Conservation (phyloP, 2,329 filamentous ascomycete genomes). For the Clonostachys byssicola region DNA sequence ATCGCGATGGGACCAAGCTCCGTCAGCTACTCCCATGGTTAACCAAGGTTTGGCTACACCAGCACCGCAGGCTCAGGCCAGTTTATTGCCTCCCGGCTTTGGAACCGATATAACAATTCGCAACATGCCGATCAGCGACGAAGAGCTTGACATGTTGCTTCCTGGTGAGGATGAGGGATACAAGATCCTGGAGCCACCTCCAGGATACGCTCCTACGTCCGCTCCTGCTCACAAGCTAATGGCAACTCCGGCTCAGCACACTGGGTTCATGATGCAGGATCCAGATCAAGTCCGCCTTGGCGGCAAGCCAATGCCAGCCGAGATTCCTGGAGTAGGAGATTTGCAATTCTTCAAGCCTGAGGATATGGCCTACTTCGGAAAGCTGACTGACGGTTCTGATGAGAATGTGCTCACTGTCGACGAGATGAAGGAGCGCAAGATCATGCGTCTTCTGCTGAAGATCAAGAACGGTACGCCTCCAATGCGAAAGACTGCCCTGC, state of each 20-base stretch:
- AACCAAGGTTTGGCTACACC: conserved; percentile 74
- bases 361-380: conserved; percentile 98
- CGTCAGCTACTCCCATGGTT: conserved; percentile 72
- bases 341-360: conserved; percentile 98
- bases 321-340: conserved; percentile 94
- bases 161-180: conserved; percentile 87
- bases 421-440: conserved; percentile 95
- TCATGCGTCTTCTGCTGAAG: conserved; percentile 93
- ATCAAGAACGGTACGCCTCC: conserved; percentile 99
- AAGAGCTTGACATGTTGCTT: conserved; percentile 88
- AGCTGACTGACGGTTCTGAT: conserved; percentile 89
- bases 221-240: conserved; percentile 72
- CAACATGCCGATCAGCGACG: conserved; percentile 82
- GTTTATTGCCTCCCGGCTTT: conserved; percentile 56
- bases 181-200: conserved; percentile 84
- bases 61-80: conserved; percentile 64
- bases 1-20: conserved; percentile 90
- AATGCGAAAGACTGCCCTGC: conserved; percentile 96
- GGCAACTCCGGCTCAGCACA: conserved; percentile 68
- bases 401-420: conserved; percentile 91
- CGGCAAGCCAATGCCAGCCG: conserved; percentile 87
- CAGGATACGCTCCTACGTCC: conserved; percentile 83
- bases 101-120: conserved; percentile 77
- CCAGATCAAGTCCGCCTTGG: conserved; percentile 78
- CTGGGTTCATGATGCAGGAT: conserved; percentile 97